Evolutionary conservation across 2,329 filamentous ascomycete genomes (phyloP), one percentile per base, ranked within the genome.

Genomic region (Aschersonia sp.): DNA sequence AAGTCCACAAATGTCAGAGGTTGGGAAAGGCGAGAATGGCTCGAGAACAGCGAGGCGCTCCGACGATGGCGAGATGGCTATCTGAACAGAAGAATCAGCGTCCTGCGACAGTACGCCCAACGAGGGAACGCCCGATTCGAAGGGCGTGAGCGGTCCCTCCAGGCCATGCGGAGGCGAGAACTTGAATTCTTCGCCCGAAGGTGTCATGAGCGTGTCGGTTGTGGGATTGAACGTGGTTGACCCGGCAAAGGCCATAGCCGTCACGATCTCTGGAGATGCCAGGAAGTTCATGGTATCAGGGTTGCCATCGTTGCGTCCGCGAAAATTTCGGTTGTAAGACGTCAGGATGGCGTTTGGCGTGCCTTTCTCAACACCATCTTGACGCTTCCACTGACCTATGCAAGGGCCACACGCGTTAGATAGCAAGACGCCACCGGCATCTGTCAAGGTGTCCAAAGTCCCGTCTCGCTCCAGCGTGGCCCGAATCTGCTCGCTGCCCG

Each of bases 271-370:
- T 5, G 92, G 92, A 0, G 89, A 96, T 7, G 92, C 91, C 47
- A 98, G 78, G 71, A 98, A 98, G 74, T 97, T 98, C 89, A 97
- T 96, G 6, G 92, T 98, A 42, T 84, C 82, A 29, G 86, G 82
- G 71, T 98, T 98, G 52, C 92, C 92, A 61, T 98, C 92, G 64
- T 98, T 98, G 54, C 92, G 85, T 51, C 88, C 91, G 46, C 86
- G 86, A 74, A 98, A 98, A 70, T 98, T 98, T 51, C 92, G 86
- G 75, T 98, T 98, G 73, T 96, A 98, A 1, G 89, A 96, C 7
- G 89, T 91, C 59, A 98, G 79, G 58, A 98, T 97, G 52, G 92
- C 92, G 61, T 98, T 98, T 47, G 79, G 73, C 50, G 89, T 86
- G 52, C 89, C 89, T 70, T 94, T 95, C 50, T 70, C 65, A 20